Conservation (phyloP, 1,284 basidiomycete genomes). For the Heterobasidion irregulare region DNA sequence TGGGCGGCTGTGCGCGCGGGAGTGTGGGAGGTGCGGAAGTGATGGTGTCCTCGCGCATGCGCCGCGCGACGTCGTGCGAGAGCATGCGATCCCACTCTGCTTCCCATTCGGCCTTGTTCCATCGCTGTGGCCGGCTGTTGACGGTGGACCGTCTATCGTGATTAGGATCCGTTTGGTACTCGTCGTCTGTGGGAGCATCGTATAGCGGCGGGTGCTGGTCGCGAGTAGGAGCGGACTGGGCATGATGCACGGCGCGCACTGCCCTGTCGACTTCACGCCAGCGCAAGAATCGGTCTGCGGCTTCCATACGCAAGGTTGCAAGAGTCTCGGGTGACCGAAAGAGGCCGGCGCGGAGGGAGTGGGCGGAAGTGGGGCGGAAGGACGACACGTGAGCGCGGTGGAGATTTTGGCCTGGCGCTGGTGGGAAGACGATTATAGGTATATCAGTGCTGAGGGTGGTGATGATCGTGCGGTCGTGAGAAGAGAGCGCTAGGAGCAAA, state of each 20-base stretch:
- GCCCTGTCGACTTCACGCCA: constrained; percentile 62
- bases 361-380: constrained; percentile 40
- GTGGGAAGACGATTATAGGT: constrained; percentile 47
- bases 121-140: constrained; percentile 14
- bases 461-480: constrained; percentile 37
- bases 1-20: constrained; percentile 1
- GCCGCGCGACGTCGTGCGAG: constrained; percentile 47
- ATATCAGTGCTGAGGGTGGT: constrained; percentile 42
- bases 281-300: constrained; percentile 57
- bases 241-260: constrained; percentile 23
- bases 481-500: constrained; percentile 10
- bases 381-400: constrained; percentile 32
- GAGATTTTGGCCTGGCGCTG: constrained; percentile 19
- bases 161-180: too few species aligned
- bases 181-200: not conserved
- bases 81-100: constrained; percentile 50
- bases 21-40: constrained; percentile 10
- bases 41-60: constrained; percentile 21
- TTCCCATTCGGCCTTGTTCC: constrained; percentile 57
- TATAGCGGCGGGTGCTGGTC: not conserved
- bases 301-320: constrained; percentile 47
- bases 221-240: constrained; percentile 4
- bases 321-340: constrained; percentile 56
- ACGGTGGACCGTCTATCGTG: not conserved
- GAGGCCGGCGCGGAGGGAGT: constrained; percentile 46